These are phyloP conservation scores for Boletus insuetus DNA, from an alignment of 768 basidiomycete genomes.

Conservation along the genomic window DNA sequence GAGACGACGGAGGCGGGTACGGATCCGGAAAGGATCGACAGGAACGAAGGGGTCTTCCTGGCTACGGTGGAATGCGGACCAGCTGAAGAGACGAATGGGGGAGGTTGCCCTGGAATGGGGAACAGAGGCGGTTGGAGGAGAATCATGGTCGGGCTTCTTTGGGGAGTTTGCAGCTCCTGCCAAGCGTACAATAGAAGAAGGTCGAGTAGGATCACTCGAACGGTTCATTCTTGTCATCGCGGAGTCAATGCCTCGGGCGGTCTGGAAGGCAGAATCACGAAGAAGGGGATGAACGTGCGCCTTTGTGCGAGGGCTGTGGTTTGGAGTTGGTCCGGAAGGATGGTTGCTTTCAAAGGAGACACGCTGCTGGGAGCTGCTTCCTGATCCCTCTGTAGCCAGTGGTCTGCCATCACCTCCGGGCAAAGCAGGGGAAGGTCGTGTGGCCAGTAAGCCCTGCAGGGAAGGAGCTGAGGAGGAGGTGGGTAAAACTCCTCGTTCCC, in stretches of 20 bases:
- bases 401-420: slow-evolving; percentile 16
- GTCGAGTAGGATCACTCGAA: slow-evolving; percentile 7
- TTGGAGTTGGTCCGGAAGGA: slow-evolving; percentile 34
- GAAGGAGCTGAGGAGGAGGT: slow-evolving; percentile 43
- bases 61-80: slow-evolving; percentile 50
- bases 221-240: slow-evolving; percentile 3
- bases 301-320: slow-evolving; percentile 30
- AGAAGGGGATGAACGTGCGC: slow-evolving; percentile 31
- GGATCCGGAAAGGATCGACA: slow-evolving; percentile 49
- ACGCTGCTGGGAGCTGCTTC: slow-evolving; percentile 48
- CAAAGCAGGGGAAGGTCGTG: slow-evolving; percentile 19
- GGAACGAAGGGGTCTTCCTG: slow-evolving; percentile 57
- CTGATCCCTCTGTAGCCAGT: slow-evolving; percentile 38
- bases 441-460: slow-evolving; percentile 25
- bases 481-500: slow-evolving; percentile 36
- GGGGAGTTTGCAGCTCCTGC: slow-evolving; percentile 3
- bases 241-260: slow-evolving; percentile 10
- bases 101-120: slow-evolving; percentile 47
- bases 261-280: slow-evolving; percentile 12
- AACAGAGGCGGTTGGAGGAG: slow-evolving; percentile 28
- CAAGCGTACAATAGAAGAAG: slow-evolving; percentile 11
- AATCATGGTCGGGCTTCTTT: slow-evolving; percentile 24
- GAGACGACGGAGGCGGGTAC: slow-evolving; percentile 18
- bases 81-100: slow-evolving; percentile 58
- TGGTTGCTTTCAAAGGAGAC: slow-evolving; percentile 50